phyloP scores from a whole-genome alignment of 306 rosid species.

The Mimosa bimucronata region DNA sequence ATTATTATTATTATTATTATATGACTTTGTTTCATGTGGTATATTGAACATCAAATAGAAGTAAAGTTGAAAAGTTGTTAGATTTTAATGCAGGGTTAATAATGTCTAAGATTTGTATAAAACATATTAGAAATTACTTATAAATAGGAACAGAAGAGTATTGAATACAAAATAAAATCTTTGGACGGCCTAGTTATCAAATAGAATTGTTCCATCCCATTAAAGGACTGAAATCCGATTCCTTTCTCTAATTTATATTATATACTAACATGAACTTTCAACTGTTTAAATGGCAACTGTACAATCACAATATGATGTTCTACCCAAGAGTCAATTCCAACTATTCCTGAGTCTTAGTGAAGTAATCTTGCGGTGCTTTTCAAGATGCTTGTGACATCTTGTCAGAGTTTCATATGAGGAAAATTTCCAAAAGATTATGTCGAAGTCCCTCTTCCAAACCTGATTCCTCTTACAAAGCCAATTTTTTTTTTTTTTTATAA shows the following conservation, averaged over 20 bases:
- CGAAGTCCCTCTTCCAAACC: slow-evolving; percentile 42
- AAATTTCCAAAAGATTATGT: slow-evolving; percentile 58
- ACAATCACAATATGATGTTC: slow-evolving; percentile 22
- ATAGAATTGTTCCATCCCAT: slow-evolving; percentile 37
- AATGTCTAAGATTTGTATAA: too few relatives aligned
- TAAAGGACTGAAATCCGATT: slow-evolving; percentile 41
- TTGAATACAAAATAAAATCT: slow-evolving; percentile 26
- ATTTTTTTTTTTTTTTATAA: slow-evolving; percentile 20
- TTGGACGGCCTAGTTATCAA: slow-evolving; percentile 19
- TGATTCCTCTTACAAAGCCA: slow-evolving; percentile 48
- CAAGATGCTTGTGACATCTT: slow-evolving; percentile 71
- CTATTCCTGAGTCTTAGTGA: slow-evolving; percentile 51
- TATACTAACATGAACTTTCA: slow-evolving; percentile 32
- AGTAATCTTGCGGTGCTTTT: slow-evolving; percentile 57
- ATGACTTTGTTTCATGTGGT: too few relatives aligned
- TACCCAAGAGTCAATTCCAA: slow-evolving; percentile 60
- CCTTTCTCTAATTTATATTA: slow-evolving; percentile 37
- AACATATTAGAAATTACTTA: too few relatives aligned
- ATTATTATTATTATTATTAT: too few relatives aligned
- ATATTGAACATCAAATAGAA: too few relatives aligned
- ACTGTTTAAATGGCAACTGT: slow-evolving; percentile 38
- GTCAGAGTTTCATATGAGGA: slow-evolving; percentile 44
- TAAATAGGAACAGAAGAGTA: too few relatives aligned
- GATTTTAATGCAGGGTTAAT: too few relatives aligned
- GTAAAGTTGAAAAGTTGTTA: too few relatives aligned